These are phyloP conservation scores for Nitzschia putrida DNA, from an alignment of 108 stramenopile genomes.

Conservation along the genomic window DNA sequence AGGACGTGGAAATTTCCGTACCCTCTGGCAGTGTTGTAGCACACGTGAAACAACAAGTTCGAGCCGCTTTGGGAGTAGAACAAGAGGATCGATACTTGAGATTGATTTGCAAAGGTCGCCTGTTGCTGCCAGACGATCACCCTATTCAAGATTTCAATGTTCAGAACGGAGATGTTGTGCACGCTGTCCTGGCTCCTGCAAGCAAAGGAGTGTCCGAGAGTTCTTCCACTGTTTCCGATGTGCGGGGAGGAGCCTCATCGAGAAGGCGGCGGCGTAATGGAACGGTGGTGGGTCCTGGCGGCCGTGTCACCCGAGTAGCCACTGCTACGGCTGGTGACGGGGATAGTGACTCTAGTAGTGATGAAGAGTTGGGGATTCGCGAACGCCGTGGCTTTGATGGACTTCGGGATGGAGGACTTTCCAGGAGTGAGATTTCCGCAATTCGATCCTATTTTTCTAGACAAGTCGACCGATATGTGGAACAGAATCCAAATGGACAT, in stretches of 20 bases:
- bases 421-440: slow-evolving; percentile 64
- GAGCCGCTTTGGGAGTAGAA: slow-evolving; percentile 12
- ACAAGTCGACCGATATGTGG: slow-evolving; percentile 68
- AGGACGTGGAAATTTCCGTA: slow-evolving; percentile 23
- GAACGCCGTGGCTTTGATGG: slow-evolving; percentile 82
- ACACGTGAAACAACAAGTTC: slow-evolving; percentile 35
- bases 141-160: slow-evolving; percentile 53
- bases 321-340: slow-evolving; percentile 23
- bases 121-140: slow-evolving; percentile 72
- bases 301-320: slow-evolving; percentile 38
- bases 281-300: slow-evolving; percentile 58
- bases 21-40: slow-evolving; percentile 15
- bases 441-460: slow-evolving; percentile 79
- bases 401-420: slow-evolving; percentile 58
- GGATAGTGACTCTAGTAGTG: slow-evolving; percentile 27
- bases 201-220: slow-evolving; percentile 7
- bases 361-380: slow-evolving; percentile 27
- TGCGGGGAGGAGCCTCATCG: not conserved
- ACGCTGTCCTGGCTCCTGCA: slow-evolving; percentile 66
- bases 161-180: slow-evolving; percentile 61
- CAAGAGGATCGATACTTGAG: slow-evolving; percentile 53
- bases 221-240: not conserved
- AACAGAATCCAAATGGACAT: slow-evolving; percentile 30
- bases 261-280: slow-evolving; percentile 33
- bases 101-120: slow-evolving; percentile 68